These are phyloP conservation scores for Ophidiomyces ophidiicola DNA, from an alignment of 2,329 filamentous ascomycete species.

Conservation along the genomic window DNA sequence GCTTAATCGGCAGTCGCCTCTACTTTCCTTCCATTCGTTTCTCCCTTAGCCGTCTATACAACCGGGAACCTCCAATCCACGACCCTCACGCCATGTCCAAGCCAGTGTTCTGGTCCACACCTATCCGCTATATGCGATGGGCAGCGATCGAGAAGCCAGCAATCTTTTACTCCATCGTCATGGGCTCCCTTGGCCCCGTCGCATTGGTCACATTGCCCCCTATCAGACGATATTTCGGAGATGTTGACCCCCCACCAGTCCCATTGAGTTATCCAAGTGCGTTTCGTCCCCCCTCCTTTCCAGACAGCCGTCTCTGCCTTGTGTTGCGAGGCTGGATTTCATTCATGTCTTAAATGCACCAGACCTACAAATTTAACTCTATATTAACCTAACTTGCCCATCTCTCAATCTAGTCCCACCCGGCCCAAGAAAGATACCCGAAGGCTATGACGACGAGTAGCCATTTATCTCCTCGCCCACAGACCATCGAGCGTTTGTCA, in stretches of 20 bases:
- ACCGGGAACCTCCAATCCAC: background rate
- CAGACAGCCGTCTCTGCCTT: background rate
- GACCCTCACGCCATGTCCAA: slow-evolving; percentile 35
- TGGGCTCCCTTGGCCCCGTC: slow-evolving; percentile 62
- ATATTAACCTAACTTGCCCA: slow-evolving; percentile 2
- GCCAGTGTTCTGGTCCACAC: slow-evolving; percentile 72
- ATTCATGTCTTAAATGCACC: background rate
- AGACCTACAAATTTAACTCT: background rate
- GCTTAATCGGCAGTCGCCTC: background rate
- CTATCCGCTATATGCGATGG: slow-evolving; percentile 79
- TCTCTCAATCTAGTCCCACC: slow-evolving; percentile 30
- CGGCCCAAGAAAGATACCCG: slow-evolving; percentile 35
- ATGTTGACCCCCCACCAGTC: slow-evolving; percentile 57
- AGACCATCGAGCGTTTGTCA: background rate
- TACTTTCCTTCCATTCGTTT: background rate
- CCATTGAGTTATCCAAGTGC: slow-evolving; percentile 88
- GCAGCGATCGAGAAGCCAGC: slow-evolving; percentile 77
- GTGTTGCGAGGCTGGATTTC: background rate
- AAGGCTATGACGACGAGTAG: slow-evolving; percentile 37
- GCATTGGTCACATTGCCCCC: slow-evolving; percentile 60
- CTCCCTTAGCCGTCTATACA: background rate
- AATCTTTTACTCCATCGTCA: slow-evolving; percentile 72
- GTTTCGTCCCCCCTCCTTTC: slow-evolving; percentile 28
- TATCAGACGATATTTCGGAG: slow-evolving; percentile 59
- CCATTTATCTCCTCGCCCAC: background rate